Evolutionary conservation across 306 rosid genomes (phyloP).

Genomic region (Rosa persica): DNA sequence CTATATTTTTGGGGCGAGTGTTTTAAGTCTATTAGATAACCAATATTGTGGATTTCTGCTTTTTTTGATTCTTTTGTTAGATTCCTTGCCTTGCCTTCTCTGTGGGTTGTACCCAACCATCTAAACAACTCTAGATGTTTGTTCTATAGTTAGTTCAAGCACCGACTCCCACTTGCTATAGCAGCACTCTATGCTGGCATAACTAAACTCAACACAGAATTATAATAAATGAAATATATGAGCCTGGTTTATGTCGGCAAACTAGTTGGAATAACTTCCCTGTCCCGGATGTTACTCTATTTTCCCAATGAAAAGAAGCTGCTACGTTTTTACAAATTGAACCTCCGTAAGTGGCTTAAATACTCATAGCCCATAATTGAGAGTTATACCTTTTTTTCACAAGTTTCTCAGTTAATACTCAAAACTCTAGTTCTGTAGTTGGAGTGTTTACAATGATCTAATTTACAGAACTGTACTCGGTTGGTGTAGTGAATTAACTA

Average conservation of each 20-base stretch:
- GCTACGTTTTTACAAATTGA: background rate
- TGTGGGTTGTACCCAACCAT: background rate
- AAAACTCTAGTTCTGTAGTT: background rate
- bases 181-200: background rate
- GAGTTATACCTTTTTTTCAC: background rate
- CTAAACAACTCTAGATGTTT: background rate
- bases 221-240: constrained; percentile 8
- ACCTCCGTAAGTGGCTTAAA: background rate
- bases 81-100: background rate
- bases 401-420: background rate
- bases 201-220: background rate
- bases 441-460: background rate
- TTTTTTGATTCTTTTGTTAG: background rate
- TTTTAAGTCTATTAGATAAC: background rate
- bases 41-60: background rate
- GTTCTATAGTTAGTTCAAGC: background rate
- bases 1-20: background rate
- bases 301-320: background rate
- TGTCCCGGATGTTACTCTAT: background rate
- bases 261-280: background rate
- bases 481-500: background rate
- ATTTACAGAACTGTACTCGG: background rate
- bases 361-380: background rate
- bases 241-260: background rate
- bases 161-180: background rate